Conservation (phyloP, 768 basidiomycete genomes). For the Hygrocybe punicea region DNA sequence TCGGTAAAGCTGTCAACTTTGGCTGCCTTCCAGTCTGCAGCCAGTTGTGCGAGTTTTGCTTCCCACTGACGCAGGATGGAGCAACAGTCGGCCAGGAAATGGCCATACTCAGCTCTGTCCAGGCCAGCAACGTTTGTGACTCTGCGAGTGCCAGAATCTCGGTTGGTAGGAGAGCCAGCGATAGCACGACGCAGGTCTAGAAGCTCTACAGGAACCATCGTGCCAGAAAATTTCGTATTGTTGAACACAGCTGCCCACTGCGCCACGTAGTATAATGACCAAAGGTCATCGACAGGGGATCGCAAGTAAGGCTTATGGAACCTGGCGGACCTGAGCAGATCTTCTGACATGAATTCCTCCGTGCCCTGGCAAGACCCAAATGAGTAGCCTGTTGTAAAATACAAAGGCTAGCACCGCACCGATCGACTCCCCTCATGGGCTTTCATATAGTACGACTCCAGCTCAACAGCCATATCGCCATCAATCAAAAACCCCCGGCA, state of each 20-base stretch:
- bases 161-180: background rate
- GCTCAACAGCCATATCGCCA: conserved; percentile 13
- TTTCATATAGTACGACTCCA: conserved; percentile 7
- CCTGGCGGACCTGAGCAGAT: background rate
- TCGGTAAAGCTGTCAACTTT: background rate
- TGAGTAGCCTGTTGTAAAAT: background rate
- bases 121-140: background rate
- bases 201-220: background rate
- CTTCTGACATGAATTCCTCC: conserved; percentile 15
- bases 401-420: conserved; percentile 1
- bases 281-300: conserved; percentile 13
- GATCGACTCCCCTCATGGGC: conserved; percentile 1
- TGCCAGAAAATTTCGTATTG: background rate
- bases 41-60: background rate
- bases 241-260: conserved; percentile 15
- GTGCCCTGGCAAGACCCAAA: conserved; percentile 9
- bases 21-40: conserved; percentile 1
- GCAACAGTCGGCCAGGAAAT: conserved; percentile 1
- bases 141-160: background rate
- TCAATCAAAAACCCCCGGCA: conserved; percentile 12
- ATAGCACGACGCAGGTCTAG: background rate
- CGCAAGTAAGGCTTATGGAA: background rate
- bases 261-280: conserved; percentile 13
- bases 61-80: conserved; percentile 1
- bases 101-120: background rate